Conservation (phyloP, 2,329 filamentous ascomycete species). For the Penicillium sp. region DNA sequence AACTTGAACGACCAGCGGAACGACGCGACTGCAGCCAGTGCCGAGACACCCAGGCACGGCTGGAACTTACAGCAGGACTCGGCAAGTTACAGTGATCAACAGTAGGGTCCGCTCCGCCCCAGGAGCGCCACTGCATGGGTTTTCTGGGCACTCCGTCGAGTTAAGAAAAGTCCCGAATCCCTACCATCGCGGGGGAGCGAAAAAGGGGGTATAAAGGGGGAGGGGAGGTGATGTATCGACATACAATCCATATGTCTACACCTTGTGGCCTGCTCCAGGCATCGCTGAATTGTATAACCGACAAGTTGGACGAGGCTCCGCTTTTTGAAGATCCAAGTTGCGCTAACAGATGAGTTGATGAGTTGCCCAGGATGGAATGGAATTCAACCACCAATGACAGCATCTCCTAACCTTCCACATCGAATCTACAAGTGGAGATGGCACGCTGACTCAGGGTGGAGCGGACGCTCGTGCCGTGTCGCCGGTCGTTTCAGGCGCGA, state of each 20-base stretch:
- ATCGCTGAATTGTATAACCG: background rate
- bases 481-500: conserved; percentile 34
- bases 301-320: background rate
- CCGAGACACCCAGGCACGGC: background rate
- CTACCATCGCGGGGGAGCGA: background rate
- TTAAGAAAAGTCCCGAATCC: background rate
- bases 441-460: conserved; percentile 24
- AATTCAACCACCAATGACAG: background rate
- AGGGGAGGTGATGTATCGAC: background rate
- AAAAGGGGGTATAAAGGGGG: background rate
- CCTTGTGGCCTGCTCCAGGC: background rate
- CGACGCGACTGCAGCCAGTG: background rate
- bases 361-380: background rate
- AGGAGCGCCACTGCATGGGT: background rate
- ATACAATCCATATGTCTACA: background rate
- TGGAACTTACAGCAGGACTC: background rate
- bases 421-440: background rate
- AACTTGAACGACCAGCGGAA: background rate
- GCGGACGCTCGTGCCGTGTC: conserved; percentile 29
- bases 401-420: conserved; percentile 1
- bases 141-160: background rate
- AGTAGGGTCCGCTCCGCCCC: background rate
- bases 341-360: conserved; percentile 2
- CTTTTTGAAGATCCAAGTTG: background rate
- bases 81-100: conserved; percentile 6